Base-by-base conservation (phyloP, 768 basidiomycete genomes). In the Podaxis mareebaensis region DNA sequence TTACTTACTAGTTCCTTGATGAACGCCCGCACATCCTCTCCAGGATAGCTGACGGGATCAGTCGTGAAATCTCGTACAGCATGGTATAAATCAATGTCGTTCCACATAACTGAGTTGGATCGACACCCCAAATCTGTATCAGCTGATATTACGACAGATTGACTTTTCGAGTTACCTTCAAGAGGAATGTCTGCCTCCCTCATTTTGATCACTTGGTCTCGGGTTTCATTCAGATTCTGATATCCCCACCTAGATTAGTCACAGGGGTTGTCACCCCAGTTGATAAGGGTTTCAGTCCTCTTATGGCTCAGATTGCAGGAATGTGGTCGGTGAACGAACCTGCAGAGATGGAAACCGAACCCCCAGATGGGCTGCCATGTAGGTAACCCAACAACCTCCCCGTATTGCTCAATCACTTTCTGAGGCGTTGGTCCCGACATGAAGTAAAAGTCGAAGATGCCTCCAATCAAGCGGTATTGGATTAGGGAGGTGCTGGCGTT, bases 361-460 rank as follows among this genome's bases (percentile, higher is more conserved):
- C 85, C 85, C 88, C 90, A 93, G 40, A 79, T 78, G 2, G 90
- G 91, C 70, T 87, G 85, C 84, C 89, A 87, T 33, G 83, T 84
- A 3, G 91, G 89, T 42, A 83, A 75, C 3, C 91, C 91, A 28
- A 90, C 79, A n/a, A 85, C 75, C 39, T 76, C 81, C 4, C 86
- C 83, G 67, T 92, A 90, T 72, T 93, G 91, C 64, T 88, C 82
- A 54, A 90, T 82, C 8, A 91, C 91, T n/a, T 74, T 72, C 51
- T 76, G 76, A 26, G 86, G 82, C 75, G 78, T 81, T 33, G 72
- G 85, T 64, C 88, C 88, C 17, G 85, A 83, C 70, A 92, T 82
- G 75, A 90, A 92, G 78, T 92, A 92, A 66, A 93, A 85, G 73
- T 92, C 89, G 36, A 93, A 75, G 0, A 86, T 86, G 17, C 92